Evolutionary conservation across 2,329 filamentous ascomycete species (phyloP), one percentile per base, ranked within the genome.

Genomic region (Hysterium pulicare): DNA sequence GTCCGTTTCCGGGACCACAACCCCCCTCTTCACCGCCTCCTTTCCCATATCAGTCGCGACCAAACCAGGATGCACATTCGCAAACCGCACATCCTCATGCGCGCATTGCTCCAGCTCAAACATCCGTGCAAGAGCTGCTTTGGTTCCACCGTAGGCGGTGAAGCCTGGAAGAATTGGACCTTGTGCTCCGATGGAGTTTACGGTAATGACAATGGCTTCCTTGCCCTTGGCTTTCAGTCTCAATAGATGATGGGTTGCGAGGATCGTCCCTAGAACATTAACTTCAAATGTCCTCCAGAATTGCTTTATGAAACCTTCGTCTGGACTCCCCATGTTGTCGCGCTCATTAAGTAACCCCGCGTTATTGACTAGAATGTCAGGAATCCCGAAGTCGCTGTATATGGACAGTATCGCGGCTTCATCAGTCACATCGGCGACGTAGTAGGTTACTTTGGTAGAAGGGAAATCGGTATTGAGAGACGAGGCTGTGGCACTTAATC

Each of bases 61-160:
- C 1, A 68, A 48, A 2, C 68, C 68, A 3, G 68, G 67, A 2
- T 71, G 67, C 7, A 69, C 44, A 21, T 50, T 57, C 4, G 66
- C 50, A 33, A 69, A 53, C 13, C 62, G 55, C 1, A 68, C 23
- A 0, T 53, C 46, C 0, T 64, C 62, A 20, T 70, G 60, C 47
- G 69, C 65, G 2, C 43, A 51, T 3, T 55, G 51, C 5, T 67
- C 42, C 32, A 55, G 64, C 15, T 66, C 61, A 8, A 68, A 44
- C 40, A 71, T 42, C 33, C 62, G 63, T 3, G 52, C 16, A 1
- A 39, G 41, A 0, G 62, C 67, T 5, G 56, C 39, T 34, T 71
- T 69, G 7, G 42, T 52, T 1, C 48, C 38, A 0, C 59, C 51
- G 28, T 68, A 70, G 1, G 47, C 41, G 24, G 40, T 35, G 32